Evolutionary conservation across 306 rosid genomes (phyloP), one percentile per base, ranked within the genome.

Genomic region (Lathyrus aphaca): DNA sequence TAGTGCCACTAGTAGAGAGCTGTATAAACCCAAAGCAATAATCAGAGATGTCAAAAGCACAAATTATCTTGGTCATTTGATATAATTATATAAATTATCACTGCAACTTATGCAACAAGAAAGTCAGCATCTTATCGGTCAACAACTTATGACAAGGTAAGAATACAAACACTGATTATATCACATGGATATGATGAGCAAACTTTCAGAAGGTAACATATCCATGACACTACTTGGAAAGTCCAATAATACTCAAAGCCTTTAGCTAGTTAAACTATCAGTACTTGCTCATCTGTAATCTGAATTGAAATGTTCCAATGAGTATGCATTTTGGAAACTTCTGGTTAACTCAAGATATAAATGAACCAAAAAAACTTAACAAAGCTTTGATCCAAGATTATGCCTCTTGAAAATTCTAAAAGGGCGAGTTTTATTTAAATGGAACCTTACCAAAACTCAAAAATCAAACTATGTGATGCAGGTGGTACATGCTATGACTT

Each of bases 1-100:
- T 67, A 71, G 82, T 77, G 74, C 79, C 96, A 63, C 96, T 84
- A 29, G 83, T 77, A 10, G 96, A 80, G 14, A 95, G 87, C 99
- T 95, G 95, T 78, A 55, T 23, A 85, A 73, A 44, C 72, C 69
- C 74, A 64, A 73, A 60, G 19, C 48, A 56, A 59, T 64, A 12
- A 29, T 8, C 64, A 37, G 50, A 71, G 45, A 63, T 35, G 14
- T 70, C 21, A 78, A 40, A 49, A 71, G 75, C 16, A 63, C 39
- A 18, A 29, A 17, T n/a, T 29, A 51, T 64, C 40, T 39, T 16
- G 16, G 15, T 45, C 64, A 74, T 64, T 27, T 44, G 50, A 73
- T 68, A 39, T 64, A 17, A 59, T 29, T 19, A 30, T 8, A 0
- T 15, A 32, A 66, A 66, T 35, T 66, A 60, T 51, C 39, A 54